phyloP scores from a whole-genome alignment of 805 yeast genomes.

The Starmerella apis region DNA sequence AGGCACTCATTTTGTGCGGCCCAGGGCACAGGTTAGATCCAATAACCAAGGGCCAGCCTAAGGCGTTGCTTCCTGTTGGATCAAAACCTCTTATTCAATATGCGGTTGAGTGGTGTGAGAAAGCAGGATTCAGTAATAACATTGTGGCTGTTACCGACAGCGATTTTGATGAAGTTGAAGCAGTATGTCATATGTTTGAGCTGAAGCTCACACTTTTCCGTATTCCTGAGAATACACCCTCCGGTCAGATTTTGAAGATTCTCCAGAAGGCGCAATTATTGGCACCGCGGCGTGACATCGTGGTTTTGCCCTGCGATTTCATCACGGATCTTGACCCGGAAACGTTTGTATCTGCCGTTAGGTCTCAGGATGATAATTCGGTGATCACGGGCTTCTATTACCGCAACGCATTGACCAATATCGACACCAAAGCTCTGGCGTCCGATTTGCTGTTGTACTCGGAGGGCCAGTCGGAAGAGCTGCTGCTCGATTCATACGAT shows the following conservation, averaged over 20 bases:
- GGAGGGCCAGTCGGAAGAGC: conserved; percentile 27
- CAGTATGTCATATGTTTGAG: conserved; percentile 11
- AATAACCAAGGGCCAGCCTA: conserved; percentile 57
- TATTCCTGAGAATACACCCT: conserved; percentile 14
- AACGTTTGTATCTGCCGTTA: conserved; percentile 68
- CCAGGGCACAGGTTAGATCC: conserved; percentile 66
- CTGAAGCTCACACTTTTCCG: conserved; percentile 9
- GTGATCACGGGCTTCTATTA: conserved; percentile 64
- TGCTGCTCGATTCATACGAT: conserved; percentile 61
- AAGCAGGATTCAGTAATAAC: conserved; percentile 57
- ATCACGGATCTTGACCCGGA: conserved; percentile 88
- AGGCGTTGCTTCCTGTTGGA: conserved; percentile 82
- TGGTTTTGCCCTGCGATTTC: conserved; percentile 89
- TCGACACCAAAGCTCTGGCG: conserved; percentile 65
- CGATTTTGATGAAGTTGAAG: conserved; percentile 34
- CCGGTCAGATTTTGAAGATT: conserved; percentile 21
- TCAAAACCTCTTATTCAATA: conserved; percentile 80
- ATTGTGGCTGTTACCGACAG: conserved; percentile 50
- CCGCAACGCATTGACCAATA: conserved; percentile 58
- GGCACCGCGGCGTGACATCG: conserved; percentile 42
- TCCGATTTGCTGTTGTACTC: conserved; percentile 46
- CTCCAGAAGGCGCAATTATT: conserved; percentile 11
- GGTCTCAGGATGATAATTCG: conserved; percentile 58
- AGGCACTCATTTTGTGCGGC: conserved; percentile 85
- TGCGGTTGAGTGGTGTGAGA: conserved; percentile 86